These are phyloP conservation scores for Suaeda aralocaspica DNA, from an alignment of 148 eudicot species.

Conservation along the genomic window DNA sequence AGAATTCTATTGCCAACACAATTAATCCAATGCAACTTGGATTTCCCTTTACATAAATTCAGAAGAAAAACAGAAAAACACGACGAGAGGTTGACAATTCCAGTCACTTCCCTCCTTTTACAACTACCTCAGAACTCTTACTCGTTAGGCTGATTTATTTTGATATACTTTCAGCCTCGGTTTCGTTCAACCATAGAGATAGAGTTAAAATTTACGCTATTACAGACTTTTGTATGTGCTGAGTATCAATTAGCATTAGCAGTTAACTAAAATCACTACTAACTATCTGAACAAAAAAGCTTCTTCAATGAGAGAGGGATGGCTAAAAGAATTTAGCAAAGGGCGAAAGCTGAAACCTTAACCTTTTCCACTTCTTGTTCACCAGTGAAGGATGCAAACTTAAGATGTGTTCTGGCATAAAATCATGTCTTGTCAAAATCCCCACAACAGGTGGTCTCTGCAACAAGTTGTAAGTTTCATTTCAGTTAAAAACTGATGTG, in stretches of 20 bases:
- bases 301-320: not conserved
- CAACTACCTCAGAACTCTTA: not conserved
- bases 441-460: conserved; percentile 88
- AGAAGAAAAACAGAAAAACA: not conserved
- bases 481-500: not conserved
- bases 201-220: no score
- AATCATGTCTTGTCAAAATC: conserved; percentile 91
- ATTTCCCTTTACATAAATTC: not conserved
- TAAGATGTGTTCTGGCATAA: conserved; percentile 82
- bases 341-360: conserved; percentile 42
- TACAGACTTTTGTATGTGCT: not conserved
- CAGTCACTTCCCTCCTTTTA: not conserved
- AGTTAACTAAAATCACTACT: not conserved
- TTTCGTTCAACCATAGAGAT: not conserved
- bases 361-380: conserved; percentile 55
- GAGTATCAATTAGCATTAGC: not conserved
- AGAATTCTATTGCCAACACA: not conserved
- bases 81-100: not conserved
- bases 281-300: not conserved
- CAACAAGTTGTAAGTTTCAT: conserved; percentile 24
- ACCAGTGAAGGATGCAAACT: conserved; percentile 54
- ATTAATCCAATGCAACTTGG: not conserved
- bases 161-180: not conserved
- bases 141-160: not conserved
- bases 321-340: conserved; percentile 30